Conservation (phyloP, 139 green algal genomes). For the Chlamydomonas sphaeroides region DNA sequence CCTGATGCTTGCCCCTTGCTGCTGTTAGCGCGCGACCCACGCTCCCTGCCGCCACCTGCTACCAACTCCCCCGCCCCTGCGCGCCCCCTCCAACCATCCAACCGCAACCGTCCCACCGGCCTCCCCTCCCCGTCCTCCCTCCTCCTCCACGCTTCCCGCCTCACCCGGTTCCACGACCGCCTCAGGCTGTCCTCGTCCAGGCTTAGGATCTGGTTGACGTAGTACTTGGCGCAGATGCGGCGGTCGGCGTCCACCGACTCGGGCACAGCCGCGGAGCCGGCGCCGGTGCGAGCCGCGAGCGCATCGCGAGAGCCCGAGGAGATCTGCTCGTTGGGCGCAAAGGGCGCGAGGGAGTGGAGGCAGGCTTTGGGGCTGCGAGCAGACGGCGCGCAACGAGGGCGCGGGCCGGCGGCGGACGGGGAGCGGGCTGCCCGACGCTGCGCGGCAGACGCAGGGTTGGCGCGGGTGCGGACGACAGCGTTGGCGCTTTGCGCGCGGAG, state of each 20-base stretch:
- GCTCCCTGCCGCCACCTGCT: too few species aligned
- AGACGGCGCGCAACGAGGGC: neutral
- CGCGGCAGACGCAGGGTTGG: too few species aligned
- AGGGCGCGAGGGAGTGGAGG: neutral
- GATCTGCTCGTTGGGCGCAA: too few species aligned
- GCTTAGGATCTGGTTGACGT: conserved; percentile 82
- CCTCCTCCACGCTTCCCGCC: too few species aligned
- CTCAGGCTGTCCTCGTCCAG: conserved; percentile 79
- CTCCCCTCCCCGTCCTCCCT: neutral
- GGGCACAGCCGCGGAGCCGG: neutral
- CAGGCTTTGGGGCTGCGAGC: neutral
- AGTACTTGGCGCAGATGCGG: conserved; percentile 68
- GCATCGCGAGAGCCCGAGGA: conserved; percentile 2
- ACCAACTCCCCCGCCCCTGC: too few species aligned
- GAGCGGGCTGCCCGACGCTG: too few species aligned
- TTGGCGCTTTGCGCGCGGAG: too few species aligned
- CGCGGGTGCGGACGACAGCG: too few species aligned
- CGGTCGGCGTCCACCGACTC: conserved; percentile 45
- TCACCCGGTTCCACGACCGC: conserved; percentile 78
- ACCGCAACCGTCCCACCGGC: too few species aligned
- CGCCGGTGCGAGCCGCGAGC: neutral
- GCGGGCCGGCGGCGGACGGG: neutral
- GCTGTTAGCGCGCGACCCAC: too few species aligned
- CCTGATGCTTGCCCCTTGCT: too few species aligned
- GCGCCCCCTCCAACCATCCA: too few species aligned